Conservation (phyloP, 2,329 filamentous ascomycete species). For the Fusarium vanettenii region DNA sequence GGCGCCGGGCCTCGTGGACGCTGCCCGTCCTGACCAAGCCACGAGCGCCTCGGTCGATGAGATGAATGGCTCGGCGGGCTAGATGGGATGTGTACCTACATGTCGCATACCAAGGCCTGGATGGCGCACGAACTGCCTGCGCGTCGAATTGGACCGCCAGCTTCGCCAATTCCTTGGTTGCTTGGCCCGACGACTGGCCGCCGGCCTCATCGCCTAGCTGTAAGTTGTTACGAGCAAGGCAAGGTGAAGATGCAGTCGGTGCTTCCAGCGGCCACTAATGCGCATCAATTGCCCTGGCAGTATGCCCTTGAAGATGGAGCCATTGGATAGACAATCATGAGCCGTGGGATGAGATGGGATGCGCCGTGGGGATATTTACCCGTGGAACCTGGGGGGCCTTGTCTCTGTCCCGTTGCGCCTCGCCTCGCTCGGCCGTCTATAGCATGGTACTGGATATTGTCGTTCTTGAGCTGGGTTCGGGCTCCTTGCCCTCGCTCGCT, state of each 20-base stretch:
- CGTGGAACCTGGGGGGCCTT: slow-evolving; percentile 21
- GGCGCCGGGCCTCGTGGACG: slow-evolving; percentile 40
- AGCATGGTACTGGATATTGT: not conserved
- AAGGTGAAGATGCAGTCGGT: slow-evolving; percentile 20
- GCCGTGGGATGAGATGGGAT: slow-evolving; percentile 14
- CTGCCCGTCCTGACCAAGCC: slow-evolving; percentile 38
- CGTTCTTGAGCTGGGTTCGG: slow-evolving; percentile 11
- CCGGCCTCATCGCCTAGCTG: slow-evolving; percentile 17
- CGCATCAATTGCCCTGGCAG: slow-evolving; percentile 35
- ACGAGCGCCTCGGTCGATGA: slow-evolving; percentile 28
- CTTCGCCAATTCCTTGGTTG: slow-evolving; percentile 18
- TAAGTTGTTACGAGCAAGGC: slow-evolving; percentile 10
- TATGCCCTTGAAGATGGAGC: slow-evolving; percentile 1
- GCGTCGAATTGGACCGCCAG: not conserved
- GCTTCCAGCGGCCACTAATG: slow-evolving; percentile 36
- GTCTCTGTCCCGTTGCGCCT: slow-evolving; percentile 12
- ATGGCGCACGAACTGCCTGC: slow-evolving; percentile 29
- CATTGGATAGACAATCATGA: slow-evolving; percentile 5
- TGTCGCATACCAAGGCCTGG: slow-evolving; percentile 29
- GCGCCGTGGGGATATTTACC: slow-evolving; percentile 9
- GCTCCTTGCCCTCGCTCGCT: not conserved
- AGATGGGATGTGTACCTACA: slow-evolving; percentile 36
- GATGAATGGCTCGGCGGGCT: slow-evolving; percentile 23
- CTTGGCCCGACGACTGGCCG: slow-evolving; percentile 1
- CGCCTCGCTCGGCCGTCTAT: slow-evolving; percentile 10